Evolutionary conservation across 2,329 filamentous ascomycete species (phyloP), one percentile per base, ranked within the genome.

Genomic region (Fusarium metavorans): DNA sequence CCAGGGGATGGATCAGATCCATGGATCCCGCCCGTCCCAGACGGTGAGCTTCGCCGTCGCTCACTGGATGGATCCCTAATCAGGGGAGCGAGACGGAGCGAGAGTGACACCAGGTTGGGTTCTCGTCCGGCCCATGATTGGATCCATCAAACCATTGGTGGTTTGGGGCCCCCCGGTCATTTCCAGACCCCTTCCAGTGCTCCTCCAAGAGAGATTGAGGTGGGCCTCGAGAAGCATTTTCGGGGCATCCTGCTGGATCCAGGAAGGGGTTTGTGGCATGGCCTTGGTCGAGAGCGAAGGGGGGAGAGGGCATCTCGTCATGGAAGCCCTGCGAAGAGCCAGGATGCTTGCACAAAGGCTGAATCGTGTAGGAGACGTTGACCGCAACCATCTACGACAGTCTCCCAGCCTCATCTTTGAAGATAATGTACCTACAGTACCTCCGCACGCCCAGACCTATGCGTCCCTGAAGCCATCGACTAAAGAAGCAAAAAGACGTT

Each of bases 151-250:
- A 57, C 61, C 70, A 76, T 64, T 63, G 67, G 73, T 48, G 32
- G 73, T 68, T 37, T 27, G 63, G 34, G 45, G 14, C 27, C 35
- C 73, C 63, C 73, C 59, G 59, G 73, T 64, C 64, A 41, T 65
- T 68, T 64, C 27, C 64, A 69, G 16, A 34, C 73, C 70, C 73
- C 73, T 73, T 73, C 72, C 72, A 74, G 41, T 65, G 63, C 72
- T 69, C 57, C 70, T 73, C 64, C 57, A 76, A 71, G 73, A 75
- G 73, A 75, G 60, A 75, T 75, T 75, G 70, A 37, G 60, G 73
- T 75, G 73, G 73, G 52, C 56, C 70, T 66, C 56, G 37, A 72
- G 48, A 54, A 65, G 61, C 71, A 52, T 57, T 54, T 67, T 72
- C 64, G 64, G 66, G 41, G 62, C 64, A 70, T 75, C 66, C 63